phyloP scores from a whole-genome alignment of 345 rosid species.

The Eucalyptus fibrosa region DNA sequence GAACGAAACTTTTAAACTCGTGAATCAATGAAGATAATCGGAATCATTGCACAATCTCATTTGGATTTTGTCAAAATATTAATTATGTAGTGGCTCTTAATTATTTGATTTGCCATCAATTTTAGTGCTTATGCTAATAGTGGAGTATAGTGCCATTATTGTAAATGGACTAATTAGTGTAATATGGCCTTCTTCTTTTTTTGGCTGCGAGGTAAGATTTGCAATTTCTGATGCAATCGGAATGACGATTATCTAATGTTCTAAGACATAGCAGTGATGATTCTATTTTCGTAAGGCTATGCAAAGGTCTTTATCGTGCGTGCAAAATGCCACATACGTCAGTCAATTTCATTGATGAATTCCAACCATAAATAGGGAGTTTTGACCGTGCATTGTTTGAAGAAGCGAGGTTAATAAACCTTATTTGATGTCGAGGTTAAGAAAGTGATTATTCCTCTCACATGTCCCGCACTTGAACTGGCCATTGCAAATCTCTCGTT shows the following conservation, averaged over 20 bases:
- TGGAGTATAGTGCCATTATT: not conserved
- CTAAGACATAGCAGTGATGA: not conserved
- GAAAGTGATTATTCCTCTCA: not conserved
- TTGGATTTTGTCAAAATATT: no score
- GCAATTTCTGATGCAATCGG: not conserved
- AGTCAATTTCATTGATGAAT: not conserved
- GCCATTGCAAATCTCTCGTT: not conserved
- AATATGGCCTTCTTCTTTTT: no score
- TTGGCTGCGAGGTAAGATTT: no score
- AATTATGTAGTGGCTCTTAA: not conserved
- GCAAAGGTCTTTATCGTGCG: not conserved
- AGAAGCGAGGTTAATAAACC: not conserved
- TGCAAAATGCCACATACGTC: not conserved
- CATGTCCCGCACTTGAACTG: not conserved
- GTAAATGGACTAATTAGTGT: not conserved
- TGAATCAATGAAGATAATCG: not conserved
- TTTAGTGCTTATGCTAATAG: not conserved
- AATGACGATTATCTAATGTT: not conserved
- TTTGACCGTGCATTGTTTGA: not conserved
- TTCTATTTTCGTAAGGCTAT: not conserved
- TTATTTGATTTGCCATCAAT: not conserved
- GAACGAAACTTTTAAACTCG: not conserved
- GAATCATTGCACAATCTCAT: no score
- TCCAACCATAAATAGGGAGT: not conserved
- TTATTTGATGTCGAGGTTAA: not conserved